Base-by-base conservation (phyloP, 1,284 basidiomycete species). In the Melampsora larici-populina region DNA sequence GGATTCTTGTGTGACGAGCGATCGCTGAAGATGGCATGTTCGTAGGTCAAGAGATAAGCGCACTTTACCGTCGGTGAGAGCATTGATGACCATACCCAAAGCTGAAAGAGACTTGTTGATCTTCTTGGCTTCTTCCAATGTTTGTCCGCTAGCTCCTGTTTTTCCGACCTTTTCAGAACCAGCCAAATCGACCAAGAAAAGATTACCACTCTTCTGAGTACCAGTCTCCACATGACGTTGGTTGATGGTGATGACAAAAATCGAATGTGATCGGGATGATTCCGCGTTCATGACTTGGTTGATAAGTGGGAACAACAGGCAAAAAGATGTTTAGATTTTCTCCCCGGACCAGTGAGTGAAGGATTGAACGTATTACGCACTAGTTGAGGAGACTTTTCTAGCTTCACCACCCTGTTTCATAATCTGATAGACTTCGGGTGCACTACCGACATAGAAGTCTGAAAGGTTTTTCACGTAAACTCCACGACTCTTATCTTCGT, bases 121-220 rank as follows among this genome's bases (percentile, higher is more conserved):
- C 88, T 99, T 99, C 88, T 99, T 99, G 17, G 97, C 97, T 85
- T 99, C 97, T 85, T 99, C 97, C 17, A 99, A 86, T 46, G 97
- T 99, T 85, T 99, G 97, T 1, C 97, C 97, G 15, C 95, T 97
- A 64, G 97, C 97, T 48, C 97, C 97, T 48, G 97, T 99, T 88
- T 99, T 99, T 79, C 96, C 96, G 71, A 98, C 95, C 86, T 99
- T 99, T 86, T 99, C 97, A 36, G 94, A 97, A 83, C 97, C 97
- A 78, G 97, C 97, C 81, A 99, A 87, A 88, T 99, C 97, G 78
- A 99, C 97, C 26, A 99, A 90, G 84, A 97, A 99, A 17, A 99
- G 87, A 82, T 97, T 97, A 63, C 97, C 97, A 6, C 91, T 94
- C 87, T 99, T 99, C 85, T 92, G 90, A 62, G 93, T 92, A 18